Evolutionary conservation across 2,329 filamentous ascomycete species (phyloP).

Genomic region (Microascus cirrosus): DNA sequence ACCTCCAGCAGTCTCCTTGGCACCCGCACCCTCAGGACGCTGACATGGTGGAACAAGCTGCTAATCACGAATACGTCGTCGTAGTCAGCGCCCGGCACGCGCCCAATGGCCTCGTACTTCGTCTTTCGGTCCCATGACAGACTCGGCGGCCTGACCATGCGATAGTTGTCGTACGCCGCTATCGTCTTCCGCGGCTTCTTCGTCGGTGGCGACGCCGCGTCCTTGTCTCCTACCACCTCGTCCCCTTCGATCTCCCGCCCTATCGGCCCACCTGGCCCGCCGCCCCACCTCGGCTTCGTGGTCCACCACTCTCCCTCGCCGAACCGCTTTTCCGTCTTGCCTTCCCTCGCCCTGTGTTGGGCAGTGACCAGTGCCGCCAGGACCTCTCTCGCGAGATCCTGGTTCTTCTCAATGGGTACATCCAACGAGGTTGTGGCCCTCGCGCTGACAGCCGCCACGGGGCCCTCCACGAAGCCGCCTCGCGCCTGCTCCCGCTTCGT

Average conservation of each 20-base stretch:
- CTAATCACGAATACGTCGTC: conserved; percentile 54
- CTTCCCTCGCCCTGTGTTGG: conserved; percentile 50
- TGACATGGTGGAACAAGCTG: conserved; percentile 50
- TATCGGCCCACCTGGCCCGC: conserved; percentile 50
- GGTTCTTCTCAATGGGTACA: conserved; percentile 42
- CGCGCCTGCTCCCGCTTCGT: conserved; percentile 48
- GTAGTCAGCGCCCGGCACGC: conserved; percentile 27
- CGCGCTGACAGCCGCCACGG: conserved; percentile 48
- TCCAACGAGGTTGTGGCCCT: conserved; percentile 44
- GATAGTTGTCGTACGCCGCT: conserved; percentile 52
- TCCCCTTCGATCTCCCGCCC: conserved; percentile 47
- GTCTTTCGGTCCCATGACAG: conserved; percentile 50
- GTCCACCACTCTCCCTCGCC: conserved; percentile 54
- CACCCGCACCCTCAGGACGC: conserved; percentile 46
- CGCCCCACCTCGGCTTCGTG: conserved; percentile 49
- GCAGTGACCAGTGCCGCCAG: conserved; percentile 50
- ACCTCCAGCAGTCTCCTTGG: conserved; percentile 40
- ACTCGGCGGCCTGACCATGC: conserved; percentile 47
- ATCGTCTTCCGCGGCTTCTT: conserved; percentile 44
- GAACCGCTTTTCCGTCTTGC: conserved; percentile 41
- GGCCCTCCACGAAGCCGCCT: conserved; percentile 48
- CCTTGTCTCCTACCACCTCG: conserved; percentile 32
- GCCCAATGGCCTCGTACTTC: conserved; percentile 46
- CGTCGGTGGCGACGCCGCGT: conserved; percentile 20
- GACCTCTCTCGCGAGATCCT: conserved; percentile 52